Percentiles rank a stretch among this genome's conserved stretches.
phyloP scores from a whole-genome alignment of 257 asterid genomes.

The Jasminum sambac region DNA sequence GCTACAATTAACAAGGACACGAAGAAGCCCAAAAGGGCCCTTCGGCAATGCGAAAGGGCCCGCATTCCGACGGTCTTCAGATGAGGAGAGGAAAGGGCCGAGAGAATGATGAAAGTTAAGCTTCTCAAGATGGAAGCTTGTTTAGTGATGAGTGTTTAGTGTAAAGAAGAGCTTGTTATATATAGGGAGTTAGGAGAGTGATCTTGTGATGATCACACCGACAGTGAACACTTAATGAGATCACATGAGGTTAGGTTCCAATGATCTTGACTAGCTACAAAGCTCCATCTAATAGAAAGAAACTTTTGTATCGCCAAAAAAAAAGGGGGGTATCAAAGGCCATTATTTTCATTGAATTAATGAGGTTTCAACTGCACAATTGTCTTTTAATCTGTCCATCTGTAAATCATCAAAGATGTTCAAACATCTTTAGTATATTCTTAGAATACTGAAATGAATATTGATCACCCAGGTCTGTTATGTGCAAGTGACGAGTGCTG shows the following conservation, averaged over 20 bases:
- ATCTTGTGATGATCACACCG: constrained; percentile 39
- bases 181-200: constrained; percentile 15
- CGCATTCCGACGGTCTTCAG: constrained; percentile 21
- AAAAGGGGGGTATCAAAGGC: constrained; percentile 38
- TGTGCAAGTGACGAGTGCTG: no score
- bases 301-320: constrained; percentile 15
- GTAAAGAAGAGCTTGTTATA: constrained; percentile 7
- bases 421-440: no score
- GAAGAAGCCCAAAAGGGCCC: constrained; percentile 31
- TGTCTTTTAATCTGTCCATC: constrained; percentile 16
- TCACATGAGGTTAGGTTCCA: constrained; percentile 86
- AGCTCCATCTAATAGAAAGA: background rate
- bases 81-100: background rate
- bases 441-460: no score
- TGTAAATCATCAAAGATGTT: constrained; percentile 40
- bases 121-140: background rate
- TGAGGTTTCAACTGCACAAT: constrained; percentile 55
- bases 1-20: constrained; percentile 20
- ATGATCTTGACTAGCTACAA: constrained; percentile 28
- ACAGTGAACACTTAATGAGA: constrained; percentile 48
- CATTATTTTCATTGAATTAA: constrained; percentile 53
- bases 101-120: constrained; percentile 4
- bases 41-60: constrained; percentile 26
- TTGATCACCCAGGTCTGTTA: no score
- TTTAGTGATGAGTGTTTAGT: background rate